These are phyloP conservation scores for Colletotrichum theobromicola DNA, from an alignment of 2,329 filamentous ascomycete genomes.

Conservation along the genomic window DNA sequence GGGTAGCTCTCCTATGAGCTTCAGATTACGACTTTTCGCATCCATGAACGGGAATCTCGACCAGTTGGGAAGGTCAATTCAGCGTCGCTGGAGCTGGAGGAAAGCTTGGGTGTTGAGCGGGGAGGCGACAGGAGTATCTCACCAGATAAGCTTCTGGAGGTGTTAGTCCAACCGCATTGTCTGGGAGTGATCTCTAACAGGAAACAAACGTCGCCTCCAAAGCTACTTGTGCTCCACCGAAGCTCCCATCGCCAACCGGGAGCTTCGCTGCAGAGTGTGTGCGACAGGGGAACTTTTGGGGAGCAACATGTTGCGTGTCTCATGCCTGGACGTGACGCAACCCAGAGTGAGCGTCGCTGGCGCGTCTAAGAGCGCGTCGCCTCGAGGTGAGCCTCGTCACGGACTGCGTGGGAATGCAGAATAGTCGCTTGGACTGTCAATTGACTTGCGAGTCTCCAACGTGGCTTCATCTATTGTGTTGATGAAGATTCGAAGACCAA, in stretches of 20 bases:
- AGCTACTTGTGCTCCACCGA: neutral
- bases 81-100: neutral
- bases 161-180: neutral
- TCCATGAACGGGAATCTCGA: neutral
- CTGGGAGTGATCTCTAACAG: neutral
- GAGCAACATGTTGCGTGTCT: neutral
- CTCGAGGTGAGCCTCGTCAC: neutral
- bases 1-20: neutral
- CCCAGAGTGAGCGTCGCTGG: neutral
- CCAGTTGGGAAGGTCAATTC: conserved; percentile 12
- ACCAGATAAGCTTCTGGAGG: neutral
- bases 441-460: neutral
- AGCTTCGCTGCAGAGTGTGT: conserved; percentile 1
- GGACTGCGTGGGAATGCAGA: neutral
- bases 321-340: neutral
- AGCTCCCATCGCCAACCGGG: conserved; percentile 5
- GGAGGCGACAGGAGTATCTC: neutral
- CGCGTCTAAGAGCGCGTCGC: neutral
- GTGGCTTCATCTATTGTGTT: neutral
- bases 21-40: neutral
- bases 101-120: conserved; percentile 6
- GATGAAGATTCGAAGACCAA: neutral
- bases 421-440: neutral
- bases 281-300: neutral
- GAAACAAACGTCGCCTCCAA: neutral